These are phyloP conservation scores for Beverwykella pulmonaria DNA, from an alignment of 495 filamentous ascomycete species.

Conservation along the genomic window DNA sequence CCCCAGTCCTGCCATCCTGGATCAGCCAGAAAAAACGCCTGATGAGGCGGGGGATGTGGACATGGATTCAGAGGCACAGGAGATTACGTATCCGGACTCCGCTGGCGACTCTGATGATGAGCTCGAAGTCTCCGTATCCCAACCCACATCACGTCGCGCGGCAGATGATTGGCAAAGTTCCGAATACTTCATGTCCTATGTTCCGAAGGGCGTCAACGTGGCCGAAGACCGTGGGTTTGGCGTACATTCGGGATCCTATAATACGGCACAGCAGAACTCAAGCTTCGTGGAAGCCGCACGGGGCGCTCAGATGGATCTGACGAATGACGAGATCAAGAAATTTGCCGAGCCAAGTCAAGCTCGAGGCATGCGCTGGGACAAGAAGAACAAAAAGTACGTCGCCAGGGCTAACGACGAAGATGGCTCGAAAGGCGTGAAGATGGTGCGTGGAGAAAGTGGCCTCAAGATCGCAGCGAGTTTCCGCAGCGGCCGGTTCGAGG, in stretches of 20 bases:
- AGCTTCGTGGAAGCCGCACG: slow-evolving; percentile 85
- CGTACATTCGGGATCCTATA: slow-evolving; percentile 74
- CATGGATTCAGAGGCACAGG: slow-evolving; percentile 13
- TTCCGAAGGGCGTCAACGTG: slow-evolving; percentile 69
- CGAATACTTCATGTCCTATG: slow-evolving; percentile 96
- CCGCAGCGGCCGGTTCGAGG: slow-evolving; percentile 89
- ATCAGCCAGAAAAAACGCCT: slow-evolving; percentile 40
- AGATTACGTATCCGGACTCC: slow-evolving; percentile 31
- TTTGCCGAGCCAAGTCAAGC: slow-evolving; percentile 72
- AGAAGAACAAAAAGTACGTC: slow-evolving; percentile 95
- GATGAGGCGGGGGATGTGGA: slow-evolving; percentile 26
- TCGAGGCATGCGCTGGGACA: slow-evolving; percentile 88
- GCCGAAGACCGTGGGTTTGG: slow-evolving; percentile 91
- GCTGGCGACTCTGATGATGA: slow-evolving; percentile 54
- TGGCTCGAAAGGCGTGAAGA: slow-evolving; percentile 78
- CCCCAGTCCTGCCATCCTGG: not conserved
- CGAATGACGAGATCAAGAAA: slow-evolving; percentile 71
- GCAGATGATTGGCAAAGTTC: slow-evolving; percentile 68
- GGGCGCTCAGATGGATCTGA: slow-evolving; percentile 83
- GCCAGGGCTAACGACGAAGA: slow-evolving; percentile 88
- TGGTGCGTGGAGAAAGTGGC: slow-evolving; percentile 87
- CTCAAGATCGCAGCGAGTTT: slow-evolving; percentile 94
- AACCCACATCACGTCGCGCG: slow-evolving; percentile 49
- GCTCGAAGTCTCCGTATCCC: slow-evolving; percentile 80
- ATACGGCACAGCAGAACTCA: slow-evolving; percentile 53